Evolutionary conservation across 2,329 filamentous ascomycete genomes (phyloP).

Genomic region (Cytospora schulzeri): DNA sequence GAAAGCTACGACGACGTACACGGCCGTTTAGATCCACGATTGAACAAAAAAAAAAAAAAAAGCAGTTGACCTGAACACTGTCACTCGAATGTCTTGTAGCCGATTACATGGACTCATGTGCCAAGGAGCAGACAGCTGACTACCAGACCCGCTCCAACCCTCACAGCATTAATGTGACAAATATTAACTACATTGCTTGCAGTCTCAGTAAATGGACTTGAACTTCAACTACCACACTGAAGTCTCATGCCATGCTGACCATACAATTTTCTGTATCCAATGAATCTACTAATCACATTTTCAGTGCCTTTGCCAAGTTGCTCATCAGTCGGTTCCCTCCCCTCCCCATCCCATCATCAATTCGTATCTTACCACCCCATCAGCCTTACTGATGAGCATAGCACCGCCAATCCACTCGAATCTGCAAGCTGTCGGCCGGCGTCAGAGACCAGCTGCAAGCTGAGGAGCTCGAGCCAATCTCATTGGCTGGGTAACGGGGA

Average conservation of each 20-base stretch:
- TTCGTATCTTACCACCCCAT: not conserved
- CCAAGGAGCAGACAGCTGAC: not conserved
- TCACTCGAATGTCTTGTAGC: not conserved
- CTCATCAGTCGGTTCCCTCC: conserved; percentile 10
- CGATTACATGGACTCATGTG: not conserved
- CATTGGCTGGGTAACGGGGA: conserved; percentile 14
- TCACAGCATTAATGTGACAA: not conserved
- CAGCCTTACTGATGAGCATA: conserved; percentile 14
- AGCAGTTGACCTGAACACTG: not conserved
- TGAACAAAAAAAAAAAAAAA: not conserved
- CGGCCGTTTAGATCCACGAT: not conserved
- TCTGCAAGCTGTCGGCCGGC: conserved; percentile 12
- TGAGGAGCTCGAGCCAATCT: not conserved
- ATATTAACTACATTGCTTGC: not conserved
- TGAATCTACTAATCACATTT: not conserved
- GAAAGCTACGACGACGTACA: not conserved
- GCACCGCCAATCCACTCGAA: not conserved
- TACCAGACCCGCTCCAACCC: not conserved
- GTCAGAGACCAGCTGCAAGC: conserved; percentile 18
- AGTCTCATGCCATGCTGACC: not conserved
- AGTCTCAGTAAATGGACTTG: not conserved
- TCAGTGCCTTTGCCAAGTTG: not conserved
- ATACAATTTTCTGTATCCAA: too few species aligned
- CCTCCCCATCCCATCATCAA: conserved; percentile 1
- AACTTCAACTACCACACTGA: not conserved